Conservation (phyloP, 2,329 filamentous ascomycete species). For the Monilinia fructicola region DNA sequence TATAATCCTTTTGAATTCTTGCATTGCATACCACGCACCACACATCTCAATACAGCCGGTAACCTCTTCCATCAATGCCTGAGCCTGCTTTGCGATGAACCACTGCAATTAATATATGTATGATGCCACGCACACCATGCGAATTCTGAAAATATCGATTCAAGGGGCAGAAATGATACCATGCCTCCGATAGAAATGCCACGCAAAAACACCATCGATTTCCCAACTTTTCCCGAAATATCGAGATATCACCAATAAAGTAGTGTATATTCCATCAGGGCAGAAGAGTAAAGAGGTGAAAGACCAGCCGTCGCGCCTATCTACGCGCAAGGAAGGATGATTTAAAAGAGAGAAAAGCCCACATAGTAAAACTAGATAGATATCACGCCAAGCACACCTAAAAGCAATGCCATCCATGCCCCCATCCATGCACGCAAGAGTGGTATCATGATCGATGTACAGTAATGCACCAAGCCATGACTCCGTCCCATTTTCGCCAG, state of each 20-base stretch:
- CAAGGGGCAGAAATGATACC: background rate
- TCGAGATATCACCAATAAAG: background rate
- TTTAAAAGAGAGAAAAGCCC: constrained; percentile 1
- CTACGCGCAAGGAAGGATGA: constrained; percentile 3
- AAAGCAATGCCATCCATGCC: constrained; percentile 19
- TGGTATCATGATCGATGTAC: constrained; percentile 22
- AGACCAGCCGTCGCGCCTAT: constrained; percentile 14
- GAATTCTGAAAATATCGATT: background rate
- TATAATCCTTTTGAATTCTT: constrained; percentile 5
- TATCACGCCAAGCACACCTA: constrained; percentile 19
- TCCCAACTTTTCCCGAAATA: constrained; percentile 6
- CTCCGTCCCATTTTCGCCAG: constrained; percentile 20
- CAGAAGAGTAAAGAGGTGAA: background rate
- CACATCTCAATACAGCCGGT: constrained; percentile 9
- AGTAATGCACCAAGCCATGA: constrained; percentile 19
- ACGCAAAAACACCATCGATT: background rate
- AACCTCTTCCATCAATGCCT: background rate
- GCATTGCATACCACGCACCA: background rate
- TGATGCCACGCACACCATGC: background rate
- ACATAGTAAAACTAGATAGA: constrained; percentile 16
- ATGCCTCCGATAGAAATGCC: background rate
- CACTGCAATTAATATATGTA: constrained; percentile 17
- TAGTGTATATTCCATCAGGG: background rate
- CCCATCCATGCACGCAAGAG: constrained; percentile 20
- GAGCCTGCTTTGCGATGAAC: constrained; percentile 1